Percentiles rank a stretch among this genome's conserved stretches.
Evolutionary conservation across 2,329 filamentous ascomycete genomes (phyloP).

Genomic region (Domatiomyces catenatus): DNA sequence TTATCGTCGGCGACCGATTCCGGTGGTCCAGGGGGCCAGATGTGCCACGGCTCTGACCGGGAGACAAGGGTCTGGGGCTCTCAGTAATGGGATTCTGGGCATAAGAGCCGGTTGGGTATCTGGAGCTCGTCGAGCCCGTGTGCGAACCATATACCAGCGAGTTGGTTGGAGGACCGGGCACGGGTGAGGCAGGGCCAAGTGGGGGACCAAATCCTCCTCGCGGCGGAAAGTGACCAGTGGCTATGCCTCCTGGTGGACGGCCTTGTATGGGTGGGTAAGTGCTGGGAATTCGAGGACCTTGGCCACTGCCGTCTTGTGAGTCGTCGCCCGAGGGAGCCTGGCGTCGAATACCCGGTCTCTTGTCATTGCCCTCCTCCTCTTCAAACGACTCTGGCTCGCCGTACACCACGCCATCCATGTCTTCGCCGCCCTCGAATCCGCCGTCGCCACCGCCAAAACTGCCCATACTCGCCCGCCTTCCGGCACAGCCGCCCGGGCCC

Average conservation of each 20-base stretch:
- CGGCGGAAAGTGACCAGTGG: constrained; percentile 48
- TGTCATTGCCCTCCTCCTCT: constrained; percentile 30
- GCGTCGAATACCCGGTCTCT: constrained; percentile 53
- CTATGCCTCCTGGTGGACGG: constrained; percentile 33
- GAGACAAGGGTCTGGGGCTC: constrained; percentile 62
- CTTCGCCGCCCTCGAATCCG: constrained; percentile 36
- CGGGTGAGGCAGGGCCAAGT: constrained; percentile 37
- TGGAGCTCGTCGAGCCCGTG: constrained; percentile 25
- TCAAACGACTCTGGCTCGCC: constrained; percentile 35
- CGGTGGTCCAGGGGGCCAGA: constrained; percentile 25
- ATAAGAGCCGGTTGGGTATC: constrained; percentile 43
- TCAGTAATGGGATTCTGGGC: constrained; percentile 63
- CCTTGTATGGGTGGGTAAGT: constrained; percentile 62
- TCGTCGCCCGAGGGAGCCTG: constrained; percentile 45
- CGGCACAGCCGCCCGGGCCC: constrained; percentile 86
- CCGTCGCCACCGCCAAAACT: constrained; percentile 71
- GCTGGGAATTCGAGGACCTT: constrained; percentile 44
- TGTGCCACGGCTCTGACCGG: constrained; percentile 24
- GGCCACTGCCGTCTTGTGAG: constrained; percentile 23
- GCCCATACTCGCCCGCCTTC: constrained; percentile 70
- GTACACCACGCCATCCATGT: constrained; percentile 50
- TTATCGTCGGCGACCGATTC: constrained; percentile 30
- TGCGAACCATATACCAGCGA: constrained; percentile 26
- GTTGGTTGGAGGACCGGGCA: constrained; percentile 36
- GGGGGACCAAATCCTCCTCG: constrained; percentile 36